These are phyloP conservation scores for Barnettozyma sucrosica DNA, from an alignment of 805 yeast species.

Conservation along the genomic window DNA sequence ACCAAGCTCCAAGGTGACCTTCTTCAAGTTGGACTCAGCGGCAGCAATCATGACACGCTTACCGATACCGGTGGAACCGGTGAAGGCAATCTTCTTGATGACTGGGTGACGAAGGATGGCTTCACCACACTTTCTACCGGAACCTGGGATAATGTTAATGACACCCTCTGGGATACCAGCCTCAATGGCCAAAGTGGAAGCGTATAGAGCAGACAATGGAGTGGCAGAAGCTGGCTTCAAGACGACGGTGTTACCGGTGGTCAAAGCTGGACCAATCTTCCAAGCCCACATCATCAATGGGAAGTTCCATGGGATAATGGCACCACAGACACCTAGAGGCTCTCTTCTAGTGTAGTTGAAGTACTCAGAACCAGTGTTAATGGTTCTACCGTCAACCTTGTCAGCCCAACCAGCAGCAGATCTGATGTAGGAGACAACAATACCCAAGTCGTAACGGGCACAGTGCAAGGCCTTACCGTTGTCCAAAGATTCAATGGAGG, in stretches of 20 bases:
- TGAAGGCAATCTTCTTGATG: constrained; percentile 72
- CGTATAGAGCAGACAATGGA: constrained; percentile 64
- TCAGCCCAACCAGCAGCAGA: constrained; percentile 72
- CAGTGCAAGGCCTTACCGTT: constrained; percentile 70
- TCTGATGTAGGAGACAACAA: constrained; percentile 59
- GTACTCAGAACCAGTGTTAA: constrained; percentile 58
- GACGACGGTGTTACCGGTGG: constrained; percentile 69
- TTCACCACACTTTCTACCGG: constrained; percentile 68
- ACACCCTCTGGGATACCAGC: constrained; percentile 76
- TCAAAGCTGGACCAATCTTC: constrained; percentile 76
- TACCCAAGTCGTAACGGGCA: constrained; percentile 63
- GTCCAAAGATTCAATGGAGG: constrained; percentile 66
- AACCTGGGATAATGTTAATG: constrained; percentile 67
- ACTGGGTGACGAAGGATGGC: constrained; percentile 63
- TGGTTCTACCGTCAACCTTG: constrained; percentile 57
- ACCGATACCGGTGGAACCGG: constrained; percentile 78
- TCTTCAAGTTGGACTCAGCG: constrained; percentile 67
- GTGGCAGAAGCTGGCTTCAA: constrained; percentile 76
- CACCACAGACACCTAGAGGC: constrained; percentile 80
- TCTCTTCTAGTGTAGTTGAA: constrained; percentile 63
- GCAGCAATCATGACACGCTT: constrained; percentile 64
- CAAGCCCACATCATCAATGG: constrained; percentile 75
- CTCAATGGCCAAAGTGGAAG: constrained; percentile 55
- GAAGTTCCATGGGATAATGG: constrained; percentile 83
- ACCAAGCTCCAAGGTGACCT: constrained; percentile 76